Percentiles rank a stretch among this genome's conserved stretches.
Evolutionary conservation across 202 grass and related monocot genomes (phyloP).

Genomic region (Setaria italica): DNA sequence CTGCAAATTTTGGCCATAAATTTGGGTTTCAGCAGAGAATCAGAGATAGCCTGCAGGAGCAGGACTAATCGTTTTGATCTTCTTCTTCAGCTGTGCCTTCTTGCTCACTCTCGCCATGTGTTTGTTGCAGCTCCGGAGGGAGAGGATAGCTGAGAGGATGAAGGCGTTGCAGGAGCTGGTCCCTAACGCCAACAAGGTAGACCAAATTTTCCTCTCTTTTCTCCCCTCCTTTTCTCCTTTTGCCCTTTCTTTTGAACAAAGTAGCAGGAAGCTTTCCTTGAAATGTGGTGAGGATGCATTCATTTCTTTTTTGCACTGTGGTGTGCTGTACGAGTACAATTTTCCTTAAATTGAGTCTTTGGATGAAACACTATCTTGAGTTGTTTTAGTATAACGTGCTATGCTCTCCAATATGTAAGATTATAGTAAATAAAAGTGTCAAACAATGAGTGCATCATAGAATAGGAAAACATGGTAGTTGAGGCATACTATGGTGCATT

Average conservation of each 20-base stretch:
- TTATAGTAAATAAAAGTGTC: slow-evolving; percentile 17
- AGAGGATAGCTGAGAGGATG: slow-evolving; percentile 99
- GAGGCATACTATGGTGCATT: not conserved
- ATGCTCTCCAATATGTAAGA: slow-evolving; percentile 21
- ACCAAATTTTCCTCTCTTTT: slow-evolving; percentile 27
- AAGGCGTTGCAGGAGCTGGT: slow-evolving; percentile 95
- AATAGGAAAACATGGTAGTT: slow-evolving; percentile 30
- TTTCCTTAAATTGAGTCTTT: slow-evolving; percentile 11
- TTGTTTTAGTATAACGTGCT: slow-evolving; percentile 38
- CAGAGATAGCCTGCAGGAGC: not conserved
- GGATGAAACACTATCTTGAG: slow-evolving; percentile 15
- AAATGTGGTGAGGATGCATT: slow-evolving; percentile 42
- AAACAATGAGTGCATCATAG: not conserved
- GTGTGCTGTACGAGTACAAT: not conserved
- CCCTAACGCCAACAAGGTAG: slow-evolving; percentile 94
- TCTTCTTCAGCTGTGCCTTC: slow-evolving; percentile 6
- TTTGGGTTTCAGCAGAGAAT: not conserved
- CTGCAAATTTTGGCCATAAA: not conserved
- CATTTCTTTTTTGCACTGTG: slow-evolving; percentile 31
- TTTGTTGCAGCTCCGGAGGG: slow-evolving; percentile 83
- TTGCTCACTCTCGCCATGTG: slow-evolving; percentile 38
- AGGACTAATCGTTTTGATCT: not conserved
- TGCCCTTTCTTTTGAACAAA: slow-evolving; percentile 45
- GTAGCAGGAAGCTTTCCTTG: slow-evolving; percentile 50
- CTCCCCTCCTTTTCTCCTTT: slow-evolving; percentile 16